A percentile compares a stretch with the other conserved stretches of the same genome.
Evolutionary conservation across 192 early-diverging fungal genomes (phyloP).

Genomic region (Coemansia sp.): DNA sequence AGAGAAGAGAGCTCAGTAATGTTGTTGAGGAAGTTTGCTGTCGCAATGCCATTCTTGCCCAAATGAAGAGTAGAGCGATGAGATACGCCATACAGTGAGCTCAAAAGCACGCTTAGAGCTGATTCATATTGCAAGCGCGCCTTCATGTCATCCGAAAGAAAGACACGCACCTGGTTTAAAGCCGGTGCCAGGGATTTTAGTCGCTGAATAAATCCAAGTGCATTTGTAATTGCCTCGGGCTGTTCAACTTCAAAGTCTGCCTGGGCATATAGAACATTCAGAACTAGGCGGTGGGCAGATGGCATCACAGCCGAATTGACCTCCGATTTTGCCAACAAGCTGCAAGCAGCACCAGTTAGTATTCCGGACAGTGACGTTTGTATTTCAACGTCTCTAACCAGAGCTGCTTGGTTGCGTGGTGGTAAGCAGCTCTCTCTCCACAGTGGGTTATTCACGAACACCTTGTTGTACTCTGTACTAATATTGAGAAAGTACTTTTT

Average conservation of each 20-base stretch:
- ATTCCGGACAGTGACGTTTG: not conserved
- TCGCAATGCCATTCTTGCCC: not conserved
- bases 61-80: not conserved
- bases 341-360: not conserved
- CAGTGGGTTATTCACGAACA: not conserved
- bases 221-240: not conserved
- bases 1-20: not conserved
- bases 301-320: not conserved
- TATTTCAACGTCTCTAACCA: not conserved
- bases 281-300: not conserved
- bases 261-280: not conserved
- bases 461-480: not conserved
- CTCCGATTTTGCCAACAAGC: not conserved
- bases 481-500: not conserved
- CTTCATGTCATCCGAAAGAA: not conserved
- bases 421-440: not conserved
- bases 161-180: not conserved
- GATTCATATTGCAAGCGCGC: not conserved
- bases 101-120: not conserved
- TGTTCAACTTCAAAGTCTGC: not conserved
- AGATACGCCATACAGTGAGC: not conserved
- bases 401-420: not conserved
- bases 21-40: not conserved
- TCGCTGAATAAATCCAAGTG: not conserved
- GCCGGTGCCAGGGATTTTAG: not conserved